These are phyloP conservation scores for Metarhizium rileyi DNA, from an alignment of 2,329 filamentous ascomycete species.

Conservation along the genomic window DNA sequence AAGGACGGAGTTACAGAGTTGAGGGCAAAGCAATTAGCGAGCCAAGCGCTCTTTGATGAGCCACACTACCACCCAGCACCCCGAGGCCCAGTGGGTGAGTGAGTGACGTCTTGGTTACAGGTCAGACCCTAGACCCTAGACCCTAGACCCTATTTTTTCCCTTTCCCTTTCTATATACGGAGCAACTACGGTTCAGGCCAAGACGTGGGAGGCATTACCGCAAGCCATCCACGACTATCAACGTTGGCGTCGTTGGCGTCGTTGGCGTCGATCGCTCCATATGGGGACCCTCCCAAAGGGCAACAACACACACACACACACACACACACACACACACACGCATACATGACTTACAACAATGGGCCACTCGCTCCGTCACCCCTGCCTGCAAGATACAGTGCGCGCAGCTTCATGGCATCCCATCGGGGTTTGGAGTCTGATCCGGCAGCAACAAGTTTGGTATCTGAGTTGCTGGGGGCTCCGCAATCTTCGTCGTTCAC, in stretches of 20 bases:
- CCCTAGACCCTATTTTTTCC: slow-evolving; percentile 9
- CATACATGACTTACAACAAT: slow-evolving; percentile 4
- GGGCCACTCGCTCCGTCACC: neutral
- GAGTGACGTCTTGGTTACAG: slow-evolving; percentile 8
- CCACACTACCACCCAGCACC: neutral
- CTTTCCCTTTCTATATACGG: neutral
- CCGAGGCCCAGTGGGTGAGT: slow-evolving; percentile 1
- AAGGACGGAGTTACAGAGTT: slow-evolving; percentile 2
- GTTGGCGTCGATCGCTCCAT: slow-evolving; percentile 4
- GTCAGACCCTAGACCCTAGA: slow-evolving; percentile 12
- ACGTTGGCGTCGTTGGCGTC: slow-evolving; percentile 4
- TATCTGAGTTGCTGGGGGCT: neutral
- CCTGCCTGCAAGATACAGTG: neutral
- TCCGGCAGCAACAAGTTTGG: neutral
- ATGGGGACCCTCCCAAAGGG: neutral
- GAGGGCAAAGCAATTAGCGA: slow-evolving; percentile 1
- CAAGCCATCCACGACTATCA: slow-evolving; percentile 4
- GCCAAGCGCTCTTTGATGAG: slow-evolving; percentile 7
- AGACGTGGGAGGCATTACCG: slow-evolving; percentile 3
- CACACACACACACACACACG: too few relatives aligned
- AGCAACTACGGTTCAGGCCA: too few relatives aligned
- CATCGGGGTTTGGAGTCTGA: neutral
- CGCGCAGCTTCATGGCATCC: neutral
- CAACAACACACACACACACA: neutral
- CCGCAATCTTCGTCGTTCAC: slow-evolving; percentile 3